Conservation (phyloP, 2,329 filamentous ascomycete genomes). For the Venturia oleaginea region DNA sequence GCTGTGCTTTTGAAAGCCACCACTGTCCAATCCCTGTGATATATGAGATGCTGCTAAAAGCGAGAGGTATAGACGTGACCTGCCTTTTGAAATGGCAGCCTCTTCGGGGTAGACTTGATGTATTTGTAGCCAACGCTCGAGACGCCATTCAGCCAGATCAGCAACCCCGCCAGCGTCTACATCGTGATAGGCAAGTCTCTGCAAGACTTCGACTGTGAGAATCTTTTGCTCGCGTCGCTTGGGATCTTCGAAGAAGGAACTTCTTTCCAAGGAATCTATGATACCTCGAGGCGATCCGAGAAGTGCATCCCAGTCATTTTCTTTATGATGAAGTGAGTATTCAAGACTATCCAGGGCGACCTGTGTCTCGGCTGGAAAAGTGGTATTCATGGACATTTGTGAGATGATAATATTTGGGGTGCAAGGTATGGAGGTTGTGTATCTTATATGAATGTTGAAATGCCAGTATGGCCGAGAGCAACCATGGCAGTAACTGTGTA, state of each 20-base stretch:
- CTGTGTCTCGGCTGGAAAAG: background rate
- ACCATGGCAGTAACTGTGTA: background rate
- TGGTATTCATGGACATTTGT: background rate
- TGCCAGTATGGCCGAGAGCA: background rate
- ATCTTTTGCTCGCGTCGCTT: constrained; percentile 21
- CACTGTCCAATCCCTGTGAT: constrained; percentile 39
- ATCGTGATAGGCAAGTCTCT: constrained; percentile 42
- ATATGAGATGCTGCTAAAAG: background rate
- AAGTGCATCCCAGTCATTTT: constrained; percentile 1
- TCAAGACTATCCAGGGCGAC: background rate
- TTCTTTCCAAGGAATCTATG: background rate
- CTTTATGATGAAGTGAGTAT: background rate
- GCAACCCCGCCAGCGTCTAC: constrained; percentile 36
- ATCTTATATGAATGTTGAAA: background rate
- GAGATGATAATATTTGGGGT: no score
- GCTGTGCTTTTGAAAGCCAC: constrained; percentile 45
- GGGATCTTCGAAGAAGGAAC: background rate
- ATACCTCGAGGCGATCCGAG: background rate
- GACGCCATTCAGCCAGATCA: constrained; percentile 42
- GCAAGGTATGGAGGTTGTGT: background rate
- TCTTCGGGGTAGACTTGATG: constrained; percentile 37
- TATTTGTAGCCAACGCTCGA: constrained; percentile 38
- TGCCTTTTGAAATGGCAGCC: constrained; percentile 35
- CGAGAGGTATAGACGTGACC: constrained; percentile 15
- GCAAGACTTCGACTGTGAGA: constrained; percentile 36